Evolutionary conservation across 352 stramenopile species (phyloP).

Genomic region (Hyaloperonospora brassicae): DNA sequence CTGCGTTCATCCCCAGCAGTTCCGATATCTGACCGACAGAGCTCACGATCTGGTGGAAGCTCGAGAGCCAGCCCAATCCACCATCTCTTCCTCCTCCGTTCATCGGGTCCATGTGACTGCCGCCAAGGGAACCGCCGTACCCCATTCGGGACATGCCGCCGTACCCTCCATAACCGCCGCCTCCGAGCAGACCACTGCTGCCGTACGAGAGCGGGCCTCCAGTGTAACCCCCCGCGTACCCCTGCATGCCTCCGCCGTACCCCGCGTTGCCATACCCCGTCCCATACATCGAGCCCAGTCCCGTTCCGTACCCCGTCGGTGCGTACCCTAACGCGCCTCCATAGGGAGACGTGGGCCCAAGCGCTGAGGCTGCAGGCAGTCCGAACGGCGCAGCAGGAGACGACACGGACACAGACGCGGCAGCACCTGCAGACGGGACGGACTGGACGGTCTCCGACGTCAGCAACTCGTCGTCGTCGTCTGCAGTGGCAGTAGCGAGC

Average conservation of each 20-base stretch:
- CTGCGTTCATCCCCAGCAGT: conserved; percentile 70
- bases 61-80: conserved; percentile 60
- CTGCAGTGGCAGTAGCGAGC: no score
- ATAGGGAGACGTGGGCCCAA: conserved; percentile 4
- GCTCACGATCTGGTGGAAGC: conserved; percentile 61
- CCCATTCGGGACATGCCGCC: conserved; percentile 27
- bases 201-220: conserved; percentile 26
- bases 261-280: conserved; percentile 27
- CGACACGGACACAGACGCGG: no score
- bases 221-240: conserved; percentile 27
- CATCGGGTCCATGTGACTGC: conserved; percentile 46
- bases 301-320: conserved; percentile 13
- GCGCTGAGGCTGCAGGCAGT: no score
- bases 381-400: no score
- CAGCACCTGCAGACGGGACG: no score
- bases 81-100: conserved; percentile 31
- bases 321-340: no score
- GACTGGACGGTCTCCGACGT: no score
- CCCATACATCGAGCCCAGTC: conserved; percentile 22
- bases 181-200: conserved; percentile 28
- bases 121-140: conserved; percentile 29
- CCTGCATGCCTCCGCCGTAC: no score
- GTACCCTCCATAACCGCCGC: conserved; percentile 37
- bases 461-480: no score
- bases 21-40: conserved; percentile 70